Evolutionary conservation across 2,329 filamentous ascomycete species (phyloP).

Genomic region (Venturia pyrina): DNA sequence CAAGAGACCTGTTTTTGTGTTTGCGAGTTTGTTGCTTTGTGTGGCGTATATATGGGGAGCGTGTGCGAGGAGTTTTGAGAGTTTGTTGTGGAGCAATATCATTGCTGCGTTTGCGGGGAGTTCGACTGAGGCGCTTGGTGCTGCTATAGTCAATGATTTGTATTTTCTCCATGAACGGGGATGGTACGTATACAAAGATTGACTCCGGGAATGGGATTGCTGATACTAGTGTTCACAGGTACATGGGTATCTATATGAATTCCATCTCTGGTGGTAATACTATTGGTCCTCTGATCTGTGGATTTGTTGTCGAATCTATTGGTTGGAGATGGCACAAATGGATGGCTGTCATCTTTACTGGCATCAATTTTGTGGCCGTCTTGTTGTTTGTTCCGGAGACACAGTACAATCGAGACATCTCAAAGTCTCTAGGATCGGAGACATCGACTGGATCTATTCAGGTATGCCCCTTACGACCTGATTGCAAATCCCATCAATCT

Average conservation of each 20-base stretch:
- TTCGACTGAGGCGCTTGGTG: constrained; percentile 66
- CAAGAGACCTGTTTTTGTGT: constrained; percentile 37
- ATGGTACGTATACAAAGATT: no score
- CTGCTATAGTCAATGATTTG: constrained; percentile 78
- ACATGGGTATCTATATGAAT: constrained; percentile 74
- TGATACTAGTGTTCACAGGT: no score
- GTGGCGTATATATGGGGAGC: constrained; percentile 39
- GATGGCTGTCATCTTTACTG: constrained; percentile 76
- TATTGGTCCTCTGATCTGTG: constrained; percentile 79
- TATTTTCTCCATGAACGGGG: constrained; percentile 84
- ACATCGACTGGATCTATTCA: not conserved
- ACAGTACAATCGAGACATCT: constrained; percentile 49
- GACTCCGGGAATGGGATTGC: no score
- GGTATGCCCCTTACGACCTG: not conserved
- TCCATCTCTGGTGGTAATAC: constrained; percentile 61
- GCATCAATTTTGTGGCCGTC: constrained; percentile 56
- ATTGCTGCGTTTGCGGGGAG: constrained; percentile 36
- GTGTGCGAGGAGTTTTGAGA: constrained; percentile 29
- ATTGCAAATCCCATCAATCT: not conserved
- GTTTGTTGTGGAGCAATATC: constrained; percentile 36
- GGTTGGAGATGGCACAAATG: constrained; percentile 85
- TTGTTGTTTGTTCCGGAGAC: constrained; percentile 80
- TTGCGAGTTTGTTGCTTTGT: constrained; percentile 35
- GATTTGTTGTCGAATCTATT: constrained; percentile 66
- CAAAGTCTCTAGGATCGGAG: constrained; percentile 2